Percentiles rank a stretch among this genome's conserved stretches.
Evolutionary conservation across 2,329 filamentous ascomycete species (phyloP).

Genomic region (Ophiostoma sp.): DNA sequence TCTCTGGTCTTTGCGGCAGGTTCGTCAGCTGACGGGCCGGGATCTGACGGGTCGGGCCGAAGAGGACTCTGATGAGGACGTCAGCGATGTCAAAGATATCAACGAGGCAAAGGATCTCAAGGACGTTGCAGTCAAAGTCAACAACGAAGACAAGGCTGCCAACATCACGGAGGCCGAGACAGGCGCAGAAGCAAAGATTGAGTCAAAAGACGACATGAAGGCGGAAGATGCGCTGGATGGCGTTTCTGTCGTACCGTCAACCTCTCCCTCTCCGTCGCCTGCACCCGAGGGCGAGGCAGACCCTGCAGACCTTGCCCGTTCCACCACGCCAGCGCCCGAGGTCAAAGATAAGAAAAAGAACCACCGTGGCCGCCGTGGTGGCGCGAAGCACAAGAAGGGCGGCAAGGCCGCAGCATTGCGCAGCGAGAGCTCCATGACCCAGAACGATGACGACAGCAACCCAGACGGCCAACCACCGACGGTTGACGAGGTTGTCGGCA

Average conservation of each 20-base stretch:
- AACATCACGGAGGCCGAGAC: not conserved
- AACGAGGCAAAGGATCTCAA: not conserved
- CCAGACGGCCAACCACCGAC: conserved; percentile 35
- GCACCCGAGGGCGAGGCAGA: not conserved
- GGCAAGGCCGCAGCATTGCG: not conserved
- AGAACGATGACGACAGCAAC: conserved; percentile 42
- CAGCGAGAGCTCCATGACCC: conserved; percentile 45
- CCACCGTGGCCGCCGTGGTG: conserved; percentile 66
- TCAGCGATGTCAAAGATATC: not conserved
- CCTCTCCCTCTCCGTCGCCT: not conserved
- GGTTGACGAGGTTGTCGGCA: conserved; percentile 58
- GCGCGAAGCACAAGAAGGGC: conserved; percentile 59
- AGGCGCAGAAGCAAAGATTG: not conserved
- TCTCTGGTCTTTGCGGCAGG: conserved; percentile 8
- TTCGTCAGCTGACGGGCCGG: not conserved
- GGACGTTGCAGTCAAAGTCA: not conserved
- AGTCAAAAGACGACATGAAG: not conserved
- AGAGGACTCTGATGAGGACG: not conserved
- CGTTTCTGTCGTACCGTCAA: not conserved
- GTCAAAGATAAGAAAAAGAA: conserved; percentile 59
- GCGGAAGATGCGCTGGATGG: not conserved
- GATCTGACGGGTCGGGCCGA: not conserved
- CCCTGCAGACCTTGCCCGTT: not conserved
- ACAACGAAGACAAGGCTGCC: not conserved
- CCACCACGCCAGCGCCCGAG: conserved; percentile 19